Base-by-base conservation (phyloP, 2,329 filamentous ascomycete genomes). In the Fusarium begoniae region DNA sequence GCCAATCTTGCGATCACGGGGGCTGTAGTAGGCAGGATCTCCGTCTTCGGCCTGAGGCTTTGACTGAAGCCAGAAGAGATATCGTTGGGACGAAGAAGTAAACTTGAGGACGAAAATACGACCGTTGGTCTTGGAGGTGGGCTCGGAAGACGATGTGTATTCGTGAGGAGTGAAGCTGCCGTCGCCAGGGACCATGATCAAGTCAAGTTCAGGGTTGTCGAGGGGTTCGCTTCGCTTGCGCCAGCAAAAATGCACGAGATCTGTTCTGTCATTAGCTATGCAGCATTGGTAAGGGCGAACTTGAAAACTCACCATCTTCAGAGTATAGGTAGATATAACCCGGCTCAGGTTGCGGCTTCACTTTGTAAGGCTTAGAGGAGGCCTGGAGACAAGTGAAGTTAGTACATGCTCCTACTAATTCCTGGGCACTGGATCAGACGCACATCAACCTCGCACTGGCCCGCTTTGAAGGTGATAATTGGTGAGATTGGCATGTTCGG, bases 241-340 rank as follows among this genome's bases (percentile, higher is more conserved):
- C 97, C 97, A 99, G 89, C 95, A 98, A 85, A 99, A 98, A 86
- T 98, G 95, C 70, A 97, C 88, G 69, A 99, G 90, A 59, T 98
- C 93, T 95, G 74, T n/a, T 32, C 47, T 17, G 37, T 26, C 28
- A 30, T 74, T 40, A 74, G 56, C 37, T n/a, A 63, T 37, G 32
- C 43, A 50, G 12, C 48, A 45, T 45, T 30, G 20, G 15, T 14
- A n/a, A 24, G 6, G 37, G 24, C 9, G n/a, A n/a, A 15, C 38
- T 26, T 17, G 40, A 24, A 8, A 55, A 61, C 81, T 66, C 80
- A 92, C 92, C 96, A 91, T 98, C 96, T 87, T 97, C 95, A 58
- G 89, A 89, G 84, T 96, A 98, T 62, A 98, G 91, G 82, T 97
- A 98, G 81, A 98, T 90, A 83, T 97, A 98, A 77, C 96, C 96